Conservation (phyloP, 176 grass and related monocot species). For the Raddia distichophylla region DNA sequence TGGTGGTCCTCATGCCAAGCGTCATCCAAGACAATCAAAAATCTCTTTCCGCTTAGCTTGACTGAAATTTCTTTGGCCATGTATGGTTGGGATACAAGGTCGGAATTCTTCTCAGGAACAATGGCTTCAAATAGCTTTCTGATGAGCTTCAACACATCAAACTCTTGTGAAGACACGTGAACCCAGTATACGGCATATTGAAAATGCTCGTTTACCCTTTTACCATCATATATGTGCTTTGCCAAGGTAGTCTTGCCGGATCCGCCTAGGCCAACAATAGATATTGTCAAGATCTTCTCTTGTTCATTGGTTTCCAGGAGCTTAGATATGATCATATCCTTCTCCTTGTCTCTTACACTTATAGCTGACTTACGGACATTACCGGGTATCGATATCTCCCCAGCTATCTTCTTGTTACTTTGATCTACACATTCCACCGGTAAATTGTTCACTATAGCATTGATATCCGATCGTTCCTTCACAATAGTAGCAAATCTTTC, state of each 20-base stretch:
- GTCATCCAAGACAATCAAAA: constrained; percentile 47
- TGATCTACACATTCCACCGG: too few species aligned
- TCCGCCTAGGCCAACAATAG: constrained; percentile 36
- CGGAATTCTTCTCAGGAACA: background rate
- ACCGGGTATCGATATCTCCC: too few species aligned
- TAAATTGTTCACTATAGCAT: too few species aligned
- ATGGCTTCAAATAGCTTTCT: constrained; percentile 5
- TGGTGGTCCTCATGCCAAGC: constrained; percentile 27
- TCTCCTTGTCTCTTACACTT: too few species aligned
- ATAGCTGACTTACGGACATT: too few species aligned
- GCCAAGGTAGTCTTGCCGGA: constrained; percentile 44
- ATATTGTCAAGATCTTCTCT: too few species aligned
- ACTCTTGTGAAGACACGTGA: constrained; percentile 32
- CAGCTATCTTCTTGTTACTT: too few species aligned
- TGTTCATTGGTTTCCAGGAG: too few species aligned
- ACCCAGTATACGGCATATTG: background rate
- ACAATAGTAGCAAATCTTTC: too few species aligned
- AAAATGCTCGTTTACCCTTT: background rate
- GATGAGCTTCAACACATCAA: background rate
- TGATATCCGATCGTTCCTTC: too few species aligned
- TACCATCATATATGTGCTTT: background rate
- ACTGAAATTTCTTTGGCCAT: background rate
- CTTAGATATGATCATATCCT: too few species aligned
- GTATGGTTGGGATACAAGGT: background rate
- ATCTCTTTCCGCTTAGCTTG: background rate